Evolutionary conservation across 75 land plant genomes (phyloP).

Genomic region (Sequoia sempervirens): DNA sequence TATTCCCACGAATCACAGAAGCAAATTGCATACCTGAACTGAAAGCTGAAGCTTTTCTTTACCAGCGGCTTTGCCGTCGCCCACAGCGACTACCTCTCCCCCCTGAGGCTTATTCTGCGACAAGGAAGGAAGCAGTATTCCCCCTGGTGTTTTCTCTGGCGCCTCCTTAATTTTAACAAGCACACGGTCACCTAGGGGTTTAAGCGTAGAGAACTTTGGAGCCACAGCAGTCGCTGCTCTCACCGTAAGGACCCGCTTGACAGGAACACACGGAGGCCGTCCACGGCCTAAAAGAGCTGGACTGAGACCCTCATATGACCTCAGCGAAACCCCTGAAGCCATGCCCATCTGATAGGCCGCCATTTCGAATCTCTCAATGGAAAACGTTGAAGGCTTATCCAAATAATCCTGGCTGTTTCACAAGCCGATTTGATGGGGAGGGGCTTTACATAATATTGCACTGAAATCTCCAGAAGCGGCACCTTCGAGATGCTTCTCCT

Average conservation of each 20-base stretch:
- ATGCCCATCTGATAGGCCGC: neutral
- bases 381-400: neutral
- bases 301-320: conserved; percentile 41
- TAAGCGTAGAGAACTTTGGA: conserved; percentile 45
- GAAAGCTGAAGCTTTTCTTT: conserved; percentile 24
- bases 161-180: conserved; percentile 31
- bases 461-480: neutral
- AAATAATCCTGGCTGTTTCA: neutral
- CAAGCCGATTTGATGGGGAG: neutral
- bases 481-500: neutral
- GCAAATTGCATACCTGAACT: conserved; percentile 11
- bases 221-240: conserved; percentile 57
- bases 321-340: conserved; percentile 1
- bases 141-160: conserved; percentile 30
- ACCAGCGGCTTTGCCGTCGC: conserved; percentile 29
- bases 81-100: conserved; percentile 47
- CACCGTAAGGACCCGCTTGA: conserved; percentile 25
- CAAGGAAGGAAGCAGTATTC: conserved; percentile 29
- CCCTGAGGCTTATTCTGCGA: conserved; percentile 39
- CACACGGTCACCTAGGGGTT: conserved; percentile 32
- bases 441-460: neutral
- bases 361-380: neutral
- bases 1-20: neutral
- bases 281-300: conserved; percentile 1
- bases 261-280: conserved; percentile 13